phyloP scores from a whole-genome alignment of 768 basidiomycete genomes.

The Tricholoma terreum region DNA sequence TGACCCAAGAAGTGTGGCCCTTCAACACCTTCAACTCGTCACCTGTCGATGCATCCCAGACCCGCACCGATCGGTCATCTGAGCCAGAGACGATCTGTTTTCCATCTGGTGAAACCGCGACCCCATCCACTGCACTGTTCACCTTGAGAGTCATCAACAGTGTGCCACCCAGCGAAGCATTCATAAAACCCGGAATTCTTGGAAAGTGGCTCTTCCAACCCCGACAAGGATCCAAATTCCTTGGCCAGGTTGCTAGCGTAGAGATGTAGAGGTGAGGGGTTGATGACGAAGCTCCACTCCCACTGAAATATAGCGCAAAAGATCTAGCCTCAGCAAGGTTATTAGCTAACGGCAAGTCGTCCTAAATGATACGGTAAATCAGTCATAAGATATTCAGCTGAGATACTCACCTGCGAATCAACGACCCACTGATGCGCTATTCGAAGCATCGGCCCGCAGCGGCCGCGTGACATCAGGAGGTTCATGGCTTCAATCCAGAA shows the following conservation, averaged over 20 bases:
- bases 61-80: no score
- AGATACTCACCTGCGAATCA: no score
- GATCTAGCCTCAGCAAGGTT: no score
- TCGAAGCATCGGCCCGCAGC: slow-evolving; percentile 18
- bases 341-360: no score
- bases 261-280: neutral
- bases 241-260: neutral
- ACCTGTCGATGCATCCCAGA: no score
- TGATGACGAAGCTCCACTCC: neutral
- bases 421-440: slow-evolving; percentile 9
- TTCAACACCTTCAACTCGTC: no score
- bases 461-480: slow-evolving; percentile 13
- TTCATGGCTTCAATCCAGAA: slow-evolving; percentile 31
- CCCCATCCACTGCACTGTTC: neutral
- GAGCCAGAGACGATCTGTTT: no score
- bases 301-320: neutral
- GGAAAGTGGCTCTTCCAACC: neutral
- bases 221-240: neutral
- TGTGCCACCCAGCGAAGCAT: neutral
- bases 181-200: neutral
- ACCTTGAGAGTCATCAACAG: no score
- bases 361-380: no score
- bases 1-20: no score
- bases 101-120: neutral
- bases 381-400: no score